phyloP scores from a whole-genome alignment of 345 rosid genomes.

The Euphorbia peplus region DNA sequence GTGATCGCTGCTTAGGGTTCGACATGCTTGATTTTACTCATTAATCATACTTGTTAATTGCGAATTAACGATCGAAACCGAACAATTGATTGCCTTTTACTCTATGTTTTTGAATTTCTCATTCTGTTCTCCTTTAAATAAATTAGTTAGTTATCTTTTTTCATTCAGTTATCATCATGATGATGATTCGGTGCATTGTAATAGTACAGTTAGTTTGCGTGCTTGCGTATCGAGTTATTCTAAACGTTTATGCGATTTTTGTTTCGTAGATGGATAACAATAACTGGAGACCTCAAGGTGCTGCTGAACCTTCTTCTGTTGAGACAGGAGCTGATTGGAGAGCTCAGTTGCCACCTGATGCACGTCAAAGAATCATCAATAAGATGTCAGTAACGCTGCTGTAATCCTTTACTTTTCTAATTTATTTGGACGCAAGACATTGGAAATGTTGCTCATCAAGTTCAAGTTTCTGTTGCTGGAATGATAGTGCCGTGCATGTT shows the following conservation, averaged over 20 bases:
- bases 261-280: conserved; percentile 11
- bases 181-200: no score
- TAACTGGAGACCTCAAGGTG: conserved; percentile 26
- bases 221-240: neutral
- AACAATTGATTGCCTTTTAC: no score
- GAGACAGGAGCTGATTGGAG: conserved; percentile 57
- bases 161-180: no score
- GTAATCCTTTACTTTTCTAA: neutral
- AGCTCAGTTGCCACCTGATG: conserved; percentile 37
- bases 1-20: no score
- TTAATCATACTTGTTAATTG: no score
- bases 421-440: neutral
- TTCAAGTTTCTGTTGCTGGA: neutral
- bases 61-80: no score
- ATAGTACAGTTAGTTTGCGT: neutral
- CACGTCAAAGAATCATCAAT: conserved; percentile 9
- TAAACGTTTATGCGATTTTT: neutral
- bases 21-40: no score
- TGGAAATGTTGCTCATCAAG: neutral
- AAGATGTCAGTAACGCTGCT: conserved; percentile 52
- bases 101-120: no score
- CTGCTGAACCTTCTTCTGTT: conserved; percentile 38
- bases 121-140: no score
- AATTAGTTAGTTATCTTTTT: no score
- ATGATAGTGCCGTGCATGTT: no score